Conservation (phyloP, 1,139 yeast genomes). For the Pichia sp. region DNA sequence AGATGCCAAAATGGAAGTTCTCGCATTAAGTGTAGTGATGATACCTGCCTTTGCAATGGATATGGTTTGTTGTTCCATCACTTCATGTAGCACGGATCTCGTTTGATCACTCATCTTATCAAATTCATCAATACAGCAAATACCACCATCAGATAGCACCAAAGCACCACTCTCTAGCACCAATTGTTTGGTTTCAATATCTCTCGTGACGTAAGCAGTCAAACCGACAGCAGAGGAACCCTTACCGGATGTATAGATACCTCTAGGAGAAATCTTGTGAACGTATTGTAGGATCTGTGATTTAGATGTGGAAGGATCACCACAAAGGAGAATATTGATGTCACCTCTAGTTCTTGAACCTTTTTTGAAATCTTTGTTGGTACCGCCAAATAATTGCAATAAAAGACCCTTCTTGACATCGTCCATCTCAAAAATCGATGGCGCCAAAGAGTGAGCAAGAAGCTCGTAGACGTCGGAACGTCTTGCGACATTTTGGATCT, state of each 20-base stretch:
- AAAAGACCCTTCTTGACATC: conserved; percentile 94
- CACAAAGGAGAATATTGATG: conserved; percentile 82
- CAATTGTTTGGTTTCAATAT: conserved; percentile 84
- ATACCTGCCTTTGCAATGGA: conserved; percentile 98
- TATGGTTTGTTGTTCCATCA: conserved; percentile 98
- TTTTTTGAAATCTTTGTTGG: conserved; percentile 79
- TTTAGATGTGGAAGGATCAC: conserved; percentile 97
- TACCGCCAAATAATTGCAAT: conserved; percentile 90
- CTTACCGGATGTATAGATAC: conserved; percentile 96
- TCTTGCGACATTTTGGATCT: conserved; percentile 52
- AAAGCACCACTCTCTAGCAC: conserved; percentile 96
- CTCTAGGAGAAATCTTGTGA: conserved; percentile 96
- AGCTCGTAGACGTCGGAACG: conserved; percentile 81
- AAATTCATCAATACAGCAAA: conserved; percentile 97
- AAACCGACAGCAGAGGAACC: conserved; percentile 99
- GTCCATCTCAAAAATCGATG: conserved; percentile 91
- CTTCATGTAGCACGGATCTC: conserved; percentile 93
- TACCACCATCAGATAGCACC: conserved; percentile 96
- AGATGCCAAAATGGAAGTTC: conserved; percentile 92
- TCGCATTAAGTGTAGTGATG: conserved; percentile 90
- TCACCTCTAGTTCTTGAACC: conserved; percentile 98
- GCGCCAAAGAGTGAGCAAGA: conserved; percentile 89
- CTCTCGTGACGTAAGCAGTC: conserved; percentile 94
- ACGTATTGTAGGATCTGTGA: conserved; percentile 92
- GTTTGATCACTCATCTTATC: conserved; percentile 97